Conservation (phyloP, 805 yeast genomes). For the Myxozyma sirexii region DNA sequence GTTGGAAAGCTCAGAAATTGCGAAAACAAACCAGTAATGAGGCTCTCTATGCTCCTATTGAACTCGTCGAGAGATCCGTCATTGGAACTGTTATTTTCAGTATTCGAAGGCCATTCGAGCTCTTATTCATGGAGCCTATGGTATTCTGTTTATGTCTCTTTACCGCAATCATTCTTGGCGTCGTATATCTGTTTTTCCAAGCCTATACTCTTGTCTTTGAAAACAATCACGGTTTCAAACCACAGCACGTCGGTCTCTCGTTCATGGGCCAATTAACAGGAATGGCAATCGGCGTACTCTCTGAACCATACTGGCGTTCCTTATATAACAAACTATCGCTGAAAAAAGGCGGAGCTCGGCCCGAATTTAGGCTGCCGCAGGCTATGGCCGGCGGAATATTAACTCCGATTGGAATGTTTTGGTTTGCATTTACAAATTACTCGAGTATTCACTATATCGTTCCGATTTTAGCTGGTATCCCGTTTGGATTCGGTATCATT, state of each 20-base stretch:
- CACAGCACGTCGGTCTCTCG: conserved; percentile 59
- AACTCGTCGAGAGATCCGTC: conserved; percentile 45
- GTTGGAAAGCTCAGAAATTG: conserved; percentile 62
- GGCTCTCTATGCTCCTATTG: conserved; percentile 49
- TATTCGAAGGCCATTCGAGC: conserved; percentile 55
- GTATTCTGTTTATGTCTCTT: conserved; percentile 56
- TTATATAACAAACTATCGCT: conserved; percentile 65
- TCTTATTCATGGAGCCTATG: conserved; percentile 58
- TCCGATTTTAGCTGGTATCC: conserved; percentile 60
- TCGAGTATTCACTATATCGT: conserved; percentile 53
- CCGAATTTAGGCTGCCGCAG: conserved; percentile 57
- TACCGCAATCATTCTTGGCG: conserved; percentile 59
- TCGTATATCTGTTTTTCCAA: conserved; percentile 61
- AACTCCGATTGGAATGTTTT: conserved; percentile 53
- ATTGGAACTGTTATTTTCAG: conserved; percentile 49
- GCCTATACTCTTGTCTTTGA: conserved; percentile 61
- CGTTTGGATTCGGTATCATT: conserved; percentile 45
- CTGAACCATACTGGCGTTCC: conserved; percentile 62
- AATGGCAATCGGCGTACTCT: conserved; percentile 50
- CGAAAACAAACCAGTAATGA: conserved; percentile 50
- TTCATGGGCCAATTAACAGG: conserved; percentile 62
- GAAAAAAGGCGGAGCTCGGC: conserved; percentile 46
- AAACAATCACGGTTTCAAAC: conserved; percentile 55
- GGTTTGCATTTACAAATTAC: conserved; percentile 57
- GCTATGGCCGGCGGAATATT: conserved; percentile 54